These are phyloP conservation scores for Penicillium sp. DNA, from an alignment of 2,329 filamentous ascomycete species.

Conservation along the genomic window DNA sequence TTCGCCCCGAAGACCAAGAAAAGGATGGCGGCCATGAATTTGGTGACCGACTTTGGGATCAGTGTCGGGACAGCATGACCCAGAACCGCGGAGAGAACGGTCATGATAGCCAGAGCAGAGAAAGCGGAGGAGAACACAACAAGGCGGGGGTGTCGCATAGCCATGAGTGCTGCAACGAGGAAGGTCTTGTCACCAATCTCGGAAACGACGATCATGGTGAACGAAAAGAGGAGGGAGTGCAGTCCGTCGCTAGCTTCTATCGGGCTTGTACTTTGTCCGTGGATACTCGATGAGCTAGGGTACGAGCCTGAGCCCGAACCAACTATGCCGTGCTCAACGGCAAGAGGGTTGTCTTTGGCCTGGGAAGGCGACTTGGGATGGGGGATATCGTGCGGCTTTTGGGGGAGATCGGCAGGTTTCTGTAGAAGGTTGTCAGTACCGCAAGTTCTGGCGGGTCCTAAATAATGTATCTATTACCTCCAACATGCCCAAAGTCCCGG, in stretches of 20 bases:
- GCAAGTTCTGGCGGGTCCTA: too few relatives aligned
- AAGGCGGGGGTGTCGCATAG: conserved; percentile 93
- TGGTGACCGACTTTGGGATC: conserved; percentile 85
- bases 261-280: conserved; percentile 32
- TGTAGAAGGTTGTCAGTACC: conserved; percentile 32
- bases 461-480: conserved; percentile 50
- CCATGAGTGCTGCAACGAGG: conserved; percentile 94
- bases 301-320: conserved; percentile 17
- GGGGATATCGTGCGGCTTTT: conserved; percentile 69
- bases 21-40: conserved; percentile 74
- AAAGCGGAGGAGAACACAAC: conserved; percentile 96
- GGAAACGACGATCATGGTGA: conserved; percentile 96
- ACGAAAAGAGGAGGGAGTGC: conserved; percentile 86
- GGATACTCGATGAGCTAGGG: conserved; percentile 22
- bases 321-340: conserved; percentile 26
- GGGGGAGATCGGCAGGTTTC: conserved; percentile 79
- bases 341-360: conserved; percentile 38
- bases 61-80: conserved; percentile 88
- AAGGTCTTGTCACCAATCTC: conserved; percentile 99
- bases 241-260: conserved; percentile 63
- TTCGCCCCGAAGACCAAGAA: conserved; percentile 88
- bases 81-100: conserved; percentile 82
- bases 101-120: conserved; percentile 87
- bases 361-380: conserved; percentile 56
- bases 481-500: conserved; percentile 44